Evolutionary conservation across 306 rosid genomes (phyloP).

Genomic region (Dalbergia cultrata): DNA sequence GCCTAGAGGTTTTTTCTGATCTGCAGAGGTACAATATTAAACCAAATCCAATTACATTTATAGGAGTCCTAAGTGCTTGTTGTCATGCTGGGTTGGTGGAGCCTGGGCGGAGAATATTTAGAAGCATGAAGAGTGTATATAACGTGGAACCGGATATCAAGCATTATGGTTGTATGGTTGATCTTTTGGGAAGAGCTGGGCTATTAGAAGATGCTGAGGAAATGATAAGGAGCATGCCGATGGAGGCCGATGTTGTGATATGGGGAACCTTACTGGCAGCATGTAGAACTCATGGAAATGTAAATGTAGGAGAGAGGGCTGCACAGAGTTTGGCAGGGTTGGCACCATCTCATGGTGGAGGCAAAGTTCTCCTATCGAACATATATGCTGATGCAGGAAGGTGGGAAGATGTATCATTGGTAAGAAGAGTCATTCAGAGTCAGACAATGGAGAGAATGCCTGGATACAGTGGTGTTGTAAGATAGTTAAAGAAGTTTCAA

Average conservation of each 20-base stretch:
- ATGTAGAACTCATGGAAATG: slow-evolving; percentile 79
- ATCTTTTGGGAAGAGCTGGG: slow-evolving; percentile 95
- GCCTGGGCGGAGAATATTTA: slow-evolving; percentile 72
- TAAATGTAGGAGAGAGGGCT: slow-evolving; percentile 85
- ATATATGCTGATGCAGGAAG: slow-evolving; percentile 83
- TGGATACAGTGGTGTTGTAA: slow-evolving; percentile 79
- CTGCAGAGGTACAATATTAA: slow-evolving; percentile 64
- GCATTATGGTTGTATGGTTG: slow-evolving; percentile 96
- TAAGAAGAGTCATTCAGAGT: slow-evolving; percentile 65
- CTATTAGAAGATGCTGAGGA: slow-evolving; percentile 81
- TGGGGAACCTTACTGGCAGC: slow-evolving; percentile 97
- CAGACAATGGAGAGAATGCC: slow-evolving; percentile 66
- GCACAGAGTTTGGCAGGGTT: slow-evolving; percentile 67
- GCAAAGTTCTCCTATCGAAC: slow-evolving; percentile 82
- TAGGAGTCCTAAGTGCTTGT: slow-evolving; percentile 89
- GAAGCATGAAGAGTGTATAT: slow-evolving; percentile 73
- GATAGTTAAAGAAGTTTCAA: slow-evolving; percentile 34
- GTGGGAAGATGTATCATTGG: slow-evolving; percentile 83
- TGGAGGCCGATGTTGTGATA: slow-evolving; percentile 80
- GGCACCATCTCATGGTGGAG: slow-evolving; percentile 84
- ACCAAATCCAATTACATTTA: slow-evolving; percentile 81
- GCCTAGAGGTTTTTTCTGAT: slow-evolving; percentile 75
- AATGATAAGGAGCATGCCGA: slow-evolving; percentile 75
- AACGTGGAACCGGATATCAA: slow-evolving; percentile 80
- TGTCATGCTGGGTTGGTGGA: slow-evolving; percentile 88